Evolutionary conservation across 768 basidiomycete species (phyloP).

Genomic region (Amanita jacksonii): DNA sequence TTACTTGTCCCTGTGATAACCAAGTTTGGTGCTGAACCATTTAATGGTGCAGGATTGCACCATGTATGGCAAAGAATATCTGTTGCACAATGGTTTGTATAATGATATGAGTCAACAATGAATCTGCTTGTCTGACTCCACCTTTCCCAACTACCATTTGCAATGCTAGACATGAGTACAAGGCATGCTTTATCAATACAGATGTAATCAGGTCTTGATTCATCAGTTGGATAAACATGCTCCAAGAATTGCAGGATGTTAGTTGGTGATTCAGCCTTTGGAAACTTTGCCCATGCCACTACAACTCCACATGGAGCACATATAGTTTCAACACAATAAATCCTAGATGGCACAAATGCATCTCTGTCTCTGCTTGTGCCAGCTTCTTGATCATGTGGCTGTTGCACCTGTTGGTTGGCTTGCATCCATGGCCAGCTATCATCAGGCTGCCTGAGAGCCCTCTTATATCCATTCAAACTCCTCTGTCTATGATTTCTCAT

Average conservation of each 20-base stretch:
- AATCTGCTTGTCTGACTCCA: slow-evolving; percentile 14
- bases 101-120: slow-evolving; percentile 18
- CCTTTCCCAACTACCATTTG: slow-evolving; percentile 6
- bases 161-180: slow-evolving; percentile 5
- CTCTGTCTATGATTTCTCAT: background rate
- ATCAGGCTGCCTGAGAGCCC: background rate
- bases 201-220: slow-evolving; percentile 10
- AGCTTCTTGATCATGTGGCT: slow-evolving; percentile 8
- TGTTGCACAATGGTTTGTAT: slow-evolving; percentile 10
- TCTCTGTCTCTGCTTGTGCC: background rate
- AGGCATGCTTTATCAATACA: slow-evolving; percentile 13
- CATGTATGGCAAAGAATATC: slow-evolving; percentile 10
- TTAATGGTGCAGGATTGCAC: slow-evolving; percentile 9
- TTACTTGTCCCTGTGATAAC: slow-evolving; percentile 9
- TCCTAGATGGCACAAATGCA: slow-evolving; percentile 8
- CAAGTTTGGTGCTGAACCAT: slow-evolving; percentile 10
- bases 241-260: slow-evolving; percentile 14
- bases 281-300: slow-evolving; percentile 17
- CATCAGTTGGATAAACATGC: slow-evolving; percentile 9
- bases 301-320: slow-evolving; percentile 14
- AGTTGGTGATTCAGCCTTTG: slow-evolving; percentile 13
- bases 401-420: background rate
- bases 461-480: background rate
- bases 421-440: background rate
- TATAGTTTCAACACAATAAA: slow-evolving; percentile 14